Percentiles rank a stretch among this genome's conserved stretches.
These are phyloP conservation scores for Podaxis sp. DNA, from an alignment of 768 basidiomycete genomes.

Conservation along the genomic window DNA sequence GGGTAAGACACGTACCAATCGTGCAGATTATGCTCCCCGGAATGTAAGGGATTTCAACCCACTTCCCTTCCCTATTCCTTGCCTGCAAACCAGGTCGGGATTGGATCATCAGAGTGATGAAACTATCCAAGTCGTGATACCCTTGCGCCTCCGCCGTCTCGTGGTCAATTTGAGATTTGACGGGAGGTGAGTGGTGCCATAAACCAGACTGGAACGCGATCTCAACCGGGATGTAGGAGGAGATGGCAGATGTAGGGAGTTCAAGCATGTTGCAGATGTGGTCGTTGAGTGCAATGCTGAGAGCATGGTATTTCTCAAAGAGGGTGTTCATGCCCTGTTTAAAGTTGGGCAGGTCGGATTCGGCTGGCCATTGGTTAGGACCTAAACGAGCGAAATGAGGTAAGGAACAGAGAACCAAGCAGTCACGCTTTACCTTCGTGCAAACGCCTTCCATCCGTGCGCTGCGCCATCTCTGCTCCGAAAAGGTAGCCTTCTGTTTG, in stretches of 20 bases:
- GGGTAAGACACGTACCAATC: neutral
- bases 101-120: conserved; percentile 1
- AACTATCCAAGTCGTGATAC: conserved; percentile 2
- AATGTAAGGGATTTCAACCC: conserved; percentile 3
- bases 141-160: neutral
- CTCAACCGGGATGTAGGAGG: neutral
- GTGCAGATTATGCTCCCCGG: conserved; percentile 1
- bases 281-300: neutral
- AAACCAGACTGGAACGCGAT: neutral
- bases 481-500: conserved; percentile 1
- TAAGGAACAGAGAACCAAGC: neutral
- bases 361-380: conserved; percentile 4
- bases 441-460: neutral
- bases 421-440: neutral
- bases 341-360: conserved; percentile 1
- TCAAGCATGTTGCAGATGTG: neutral
- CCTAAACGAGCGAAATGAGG: neutral
- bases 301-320: neutral
- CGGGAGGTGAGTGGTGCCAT: neutral
- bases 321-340: neutral
- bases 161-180: too few relatives aligned
- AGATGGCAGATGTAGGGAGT: neutral
- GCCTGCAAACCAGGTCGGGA: neutral
- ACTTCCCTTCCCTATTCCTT: conserved; percentile 1
- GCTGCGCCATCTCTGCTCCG: neutral